phyloP scores from a whole-genome alignment of 179 eudicot species.

The Nepenthes alata region DNA sequence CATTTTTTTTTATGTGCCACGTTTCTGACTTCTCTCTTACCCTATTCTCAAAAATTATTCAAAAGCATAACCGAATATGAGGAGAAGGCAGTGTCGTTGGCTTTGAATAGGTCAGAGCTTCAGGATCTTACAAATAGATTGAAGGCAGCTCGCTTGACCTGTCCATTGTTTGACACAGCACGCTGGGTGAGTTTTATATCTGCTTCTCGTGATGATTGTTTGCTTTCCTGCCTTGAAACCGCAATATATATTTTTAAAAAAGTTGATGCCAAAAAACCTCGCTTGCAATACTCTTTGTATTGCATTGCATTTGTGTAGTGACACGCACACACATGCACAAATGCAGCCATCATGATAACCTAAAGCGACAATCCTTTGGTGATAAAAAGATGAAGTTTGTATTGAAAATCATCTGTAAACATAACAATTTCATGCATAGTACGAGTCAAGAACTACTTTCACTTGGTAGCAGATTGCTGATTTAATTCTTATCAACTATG shows the following conservation, averaged over 20 bases:
- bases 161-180: slow-evolving; percentile 86
- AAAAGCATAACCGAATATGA: slow-evolving; percentile 81
- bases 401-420: not conserved
- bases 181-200: slow-evolving; percentile 69
- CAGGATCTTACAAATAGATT: slow-evolving; percentile 61
- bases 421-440: not conserved
- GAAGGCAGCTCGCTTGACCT: slow-evolving; percentile 75
- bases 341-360: too few relatives aligned
- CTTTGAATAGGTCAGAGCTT: slow-evolving; percentile 67
- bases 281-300: too few relatives aligned
- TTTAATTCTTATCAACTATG: not conserved
- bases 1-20: not conserved
- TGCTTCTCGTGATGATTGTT: not conserved
- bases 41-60: not conserved
- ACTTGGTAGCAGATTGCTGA: not conserved
- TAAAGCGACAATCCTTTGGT: too few relatives aligned
- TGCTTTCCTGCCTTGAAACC: not conserved
- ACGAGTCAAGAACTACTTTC: too few relatives aligned
- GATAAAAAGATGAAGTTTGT: too few relatives aligned
- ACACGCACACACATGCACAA: too few relatives aligned
- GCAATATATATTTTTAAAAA: not conserved
- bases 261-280: too few relatives aligned
- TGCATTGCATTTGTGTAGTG: too few relatives aligned
- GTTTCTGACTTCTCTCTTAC: not conserved
- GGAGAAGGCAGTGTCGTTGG: slow-evolving; percentile 78